Evolutionary conservation across 2,329 filamentous ascomycete genomes (phyloP).

Genomic region (Microdochium paspali): DNA sequence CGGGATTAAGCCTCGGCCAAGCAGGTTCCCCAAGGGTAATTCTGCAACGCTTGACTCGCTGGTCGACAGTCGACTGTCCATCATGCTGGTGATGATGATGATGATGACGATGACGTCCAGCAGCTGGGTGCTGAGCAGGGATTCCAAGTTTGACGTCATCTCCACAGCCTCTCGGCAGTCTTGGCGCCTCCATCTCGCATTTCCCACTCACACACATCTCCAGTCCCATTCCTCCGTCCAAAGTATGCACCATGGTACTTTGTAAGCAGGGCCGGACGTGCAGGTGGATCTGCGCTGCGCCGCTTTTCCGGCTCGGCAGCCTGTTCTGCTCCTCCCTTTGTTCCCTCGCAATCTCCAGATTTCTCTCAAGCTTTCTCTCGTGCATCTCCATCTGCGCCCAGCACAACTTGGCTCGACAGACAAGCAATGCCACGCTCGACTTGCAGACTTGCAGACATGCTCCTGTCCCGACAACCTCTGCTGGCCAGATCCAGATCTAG

Average conservation of each 20-base stretch:
- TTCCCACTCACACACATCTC: too few species aligned
- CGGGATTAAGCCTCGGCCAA: too few species aligned
- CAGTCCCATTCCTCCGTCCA: too few species aligned
- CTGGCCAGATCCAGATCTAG: not conserved
- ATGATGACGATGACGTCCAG: too few species aligned
- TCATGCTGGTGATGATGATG: too few species aligned
- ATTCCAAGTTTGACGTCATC: not conserved
- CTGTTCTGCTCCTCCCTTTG: not conserved
- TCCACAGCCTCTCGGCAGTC: not conserved
- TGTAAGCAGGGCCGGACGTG: not conserved
- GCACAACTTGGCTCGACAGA: not conserved
- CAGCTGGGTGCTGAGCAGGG: too few species aligned
- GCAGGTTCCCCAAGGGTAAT: too few species aligned
- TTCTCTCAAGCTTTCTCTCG: not conserved
- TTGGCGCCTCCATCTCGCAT: too few species aligned
- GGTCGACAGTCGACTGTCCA: too few species aligned
- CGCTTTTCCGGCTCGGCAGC: conserved; percentile 1
- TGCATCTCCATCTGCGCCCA: not conserved
- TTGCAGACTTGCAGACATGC: not conserved
- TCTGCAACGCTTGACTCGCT: too few species aligned
- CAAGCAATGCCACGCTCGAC: not conserved
- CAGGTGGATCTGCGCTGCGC: not conserved
- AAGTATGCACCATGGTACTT: too few species aligned
- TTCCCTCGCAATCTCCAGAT: not conserved
- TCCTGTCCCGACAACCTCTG: not conserved